Conservation (phyloP, 2,329 filamentous ascomycete species). For the Fusarium annulatum region DNA sequence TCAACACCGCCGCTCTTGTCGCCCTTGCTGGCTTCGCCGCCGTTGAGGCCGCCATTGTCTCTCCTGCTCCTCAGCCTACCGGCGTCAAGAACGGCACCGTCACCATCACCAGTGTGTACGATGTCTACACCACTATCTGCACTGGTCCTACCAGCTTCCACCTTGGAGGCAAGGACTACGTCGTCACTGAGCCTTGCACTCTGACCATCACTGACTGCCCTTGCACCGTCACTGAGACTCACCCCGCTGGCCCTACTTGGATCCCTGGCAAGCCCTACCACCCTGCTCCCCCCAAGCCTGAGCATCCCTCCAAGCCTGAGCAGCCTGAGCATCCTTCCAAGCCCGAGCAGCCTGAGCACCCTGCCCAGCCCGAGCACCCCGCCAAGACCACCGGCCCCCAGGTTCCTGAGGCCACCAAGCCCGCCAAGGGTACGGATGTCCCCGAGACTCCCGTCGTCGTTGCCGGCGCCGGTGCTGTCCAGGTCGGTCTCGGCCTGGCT, state of each 20-base stretch:
- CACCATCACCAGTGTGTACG: constrained; percentile 51
- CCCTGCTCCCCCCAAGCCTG: constrained; percentile 4
- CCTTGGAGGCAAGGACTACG: constrained; percentile 63
- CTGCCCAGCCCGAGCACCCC: not conserved
- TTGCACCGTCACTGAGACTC: constrained; percentile 57
- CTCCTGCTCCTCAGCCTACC: constrained; percentile 16
- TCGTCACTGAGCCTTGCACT: constrained; percentile 64
- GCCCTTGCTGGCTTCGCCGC: constrained; percentile 41
- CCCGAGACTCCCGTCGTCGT: constrained; percentile 43
- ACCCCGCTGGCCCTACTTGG: constrained; percentile 36
- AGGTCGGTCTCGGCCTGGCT: constrained; percentile 48
- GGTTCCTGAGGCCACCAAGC: not conserved
- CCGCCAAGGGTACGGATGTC: constrained; percentile 13
- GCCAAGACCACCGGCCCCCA: not conserved
- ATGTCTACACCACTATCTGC: constrained; percentile 55
- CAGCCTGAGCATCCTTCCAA: constrained; percentile 1
- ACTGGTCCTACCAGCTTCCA: constrained; percentile 62
- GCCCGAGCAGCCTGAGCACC: not conserved
- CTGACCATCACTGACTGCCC: constrained; percentile 67
- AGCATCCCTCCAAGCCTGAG: not conserved
- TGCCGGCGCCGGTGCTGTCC: constrained; percentile 40
- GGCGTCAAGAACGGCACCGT: constrained; percentile 41
- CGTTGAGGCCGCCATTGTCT: constrained; percentile 27
- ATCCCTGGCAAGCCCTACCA: constrained; percentile 9
- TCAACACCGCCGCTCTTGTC: constrained; percentile 41